Base-by-base conservation (phyloP, 805 yeast species). In the Candida boleticola region DNA sequence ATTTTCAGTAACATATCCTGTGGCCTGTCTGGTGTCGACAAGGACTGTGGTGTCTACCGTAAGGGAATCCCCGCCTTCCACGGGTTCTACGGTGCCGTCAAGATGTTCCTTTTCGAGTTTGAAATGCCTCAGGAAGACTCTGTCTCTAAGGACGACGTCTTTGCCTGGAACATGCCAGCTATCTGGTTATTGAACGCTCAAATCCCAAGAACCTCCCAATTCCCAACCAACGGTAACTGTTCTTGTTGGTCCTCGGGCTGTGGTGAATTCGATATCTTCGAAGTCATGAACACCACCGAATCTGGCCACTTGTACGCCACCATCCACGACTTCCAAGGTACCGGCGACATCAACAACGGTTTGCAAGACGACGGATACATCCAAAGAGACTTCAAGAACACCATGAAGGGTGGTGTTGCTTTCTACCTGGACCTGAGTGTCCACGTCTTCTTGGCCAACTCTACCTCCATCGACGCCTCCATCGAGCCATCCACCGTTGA, bases 241-340 rank as follows among this genome's bases (percentile, higher is more conserved):
- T 82, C 89, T 5, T 81, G 89, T 54, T 84, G 90, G 90, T 68
- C 76, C 35, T 73, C 83, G 22, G 92, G 90, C 9, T 82, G 89
- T 63, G 89, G 90, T 58, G 89, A 84, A 61, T 82, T 79, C 51
- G 92, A 84, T 62, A 76, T 83, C 50, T 84, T 84, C 57, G 92
- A 85, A 65, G 81, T 80, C 31, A 75, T 82, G 79, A 84, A 84
- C 62, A 63, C 66, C 42, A 79, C 88, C 13, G 77, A 78, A 48
- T 59, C 76, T 20, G 61, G 60, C 39, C 72, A 80, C 43, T 70
- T 85, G 51, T 82, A 69, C 63, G 71, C 89, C 16, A 82, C 90
- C 5, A 65, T 85, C 58, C 93, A 85, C 58, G 87, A 82, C 55
- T 85, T 74, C 71, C 93, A 85, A 61, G 88, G 87, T 30, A 77